phyloP scores from a whole-genome alignment of 202 grass and related monocot genomes.

The Bolboschoenoplectus hybrid region DNA sequence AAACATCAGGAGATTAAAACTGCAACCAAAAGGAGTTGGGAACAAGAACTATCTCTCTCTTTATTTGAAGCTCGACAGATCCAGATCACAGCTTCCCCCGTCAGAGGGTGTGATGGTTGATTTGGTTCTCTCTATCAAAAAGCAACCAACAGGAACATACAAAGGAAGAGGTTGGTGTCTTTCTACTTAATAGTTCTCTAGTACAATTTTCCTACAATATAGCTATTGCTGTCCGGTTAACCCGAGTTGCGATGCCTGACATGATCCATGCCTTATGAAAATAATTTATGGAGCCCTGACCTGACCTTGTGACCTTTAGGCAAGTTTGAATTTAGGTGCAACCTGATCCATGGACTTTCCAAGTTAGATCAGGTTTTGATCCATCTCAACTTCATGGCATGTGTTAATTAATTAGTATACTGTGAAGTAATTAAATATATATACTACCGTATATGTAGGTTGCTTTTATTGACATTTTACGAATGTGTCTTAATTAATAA shows the following conservation, averaged over 20 bases:
- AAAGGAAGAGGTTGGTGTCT: background rate
- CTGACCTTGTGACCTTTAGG: background rate
- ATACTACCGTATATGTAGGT: no score
- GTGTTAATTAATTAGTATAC: no score
- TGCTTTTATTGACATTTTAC: no score
- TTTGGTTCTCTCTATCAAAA: constrained; percentile 44
- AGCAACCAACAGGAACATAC: constrained; percentile 36
- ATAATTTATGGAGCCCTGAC: background rate
- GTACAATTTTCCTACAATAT: background rate
- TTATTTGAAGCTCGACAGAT: constrained; percentile 36
- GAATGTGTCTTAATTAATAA: no score
- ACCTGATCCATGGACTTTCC: background rate
- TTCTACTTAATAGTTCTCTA: background rate
- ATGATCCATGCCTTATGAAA: background rate
- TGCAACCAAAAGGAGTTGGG: background rate
- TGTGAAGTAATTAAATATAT: no score
- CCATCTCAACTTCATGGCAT: no score
- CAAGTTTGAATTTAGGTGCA: background rate
- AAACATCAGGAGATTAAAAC: constrained; percentile 36
- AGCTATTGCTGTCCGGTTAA: background rate
- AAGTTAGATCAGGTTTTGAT: background rate
- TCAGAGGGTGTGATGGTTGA: constrained; percentile 40
- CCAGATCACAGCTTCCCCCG: background rate
- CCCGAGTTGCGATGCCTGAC: background rate
- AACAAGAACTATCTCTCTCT: constrained; percentile 47